A percentile compares a stretch with the other conserved stretches of the same genome.
phyloP scores from a whole-genome alignment of 257 asterid genomes.

The Gentiana macrophylla region DNA sequence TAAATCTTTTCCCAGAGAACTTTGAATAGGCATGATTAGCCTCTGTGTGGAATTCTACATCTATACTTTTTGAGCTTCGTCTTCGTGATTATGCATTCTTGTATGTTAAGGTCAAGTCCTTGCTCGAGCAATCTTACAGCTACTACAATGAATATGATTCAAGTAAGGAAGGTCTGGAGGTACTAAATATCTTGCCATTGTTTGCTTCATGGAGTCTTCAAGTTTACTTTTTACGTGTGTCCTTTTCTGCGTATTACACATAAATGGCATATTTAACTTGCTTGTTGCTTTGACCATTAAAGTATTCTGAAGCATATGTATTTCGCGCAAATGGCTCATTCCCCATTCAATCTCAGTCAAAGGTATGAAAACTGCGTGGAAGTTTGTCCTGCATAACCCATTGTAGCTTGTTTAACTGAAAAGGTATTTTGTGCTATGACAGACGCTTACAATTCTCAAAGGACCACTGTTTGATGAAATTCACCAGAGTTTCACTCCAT shows the following conservation, averaged over 20 bases:
- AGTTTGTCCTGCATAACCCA: slow-evolving; percentile 2
- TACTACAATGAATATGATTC: slow-evolving; percentile 65
- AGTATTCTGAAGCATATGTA: slow-evolving; percentile 86
- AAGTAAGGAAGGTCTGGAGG: slow-evolving; percentile 37
- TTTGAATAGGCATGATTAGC: too few species aligned
- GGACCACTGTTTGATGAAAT: slow-evolving; percentile 88
- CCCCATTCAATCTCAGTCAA: slow-evolving; percentile 29
- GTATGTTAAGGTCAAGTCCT: slow-evolving; percentile 42
- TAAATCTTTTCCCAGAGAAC: slow-evolving; percentile 8
- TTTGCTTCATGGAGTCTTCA: slow-evolving; percentile 3
- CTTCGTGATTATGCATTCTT: neutral
- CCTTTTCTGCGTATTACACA: neutral
- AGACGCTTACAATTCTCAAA: slow-evolving; percentile 51
- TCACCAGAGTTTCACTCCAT: slow-evolving; percentile 64
- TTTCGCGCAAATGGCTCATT: slow-evolving; percentile 75
- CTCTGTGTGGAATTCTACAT: neutral
- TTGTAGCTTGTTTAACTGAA: neutral
- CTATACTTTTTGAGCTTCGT: neutral
- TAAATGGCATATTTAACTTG: slow-evolving; percentile 3
- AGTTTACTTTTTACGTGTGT: neutral
- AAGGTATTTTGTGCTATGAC: slow-evolving; percentile 9
- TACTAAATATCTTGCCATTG: slow-evolving; percentile 14
- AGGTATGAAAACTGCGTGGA: slow-evolving; percentile 30
- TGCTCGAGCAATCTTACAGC: slow-evolving; percentile 71
- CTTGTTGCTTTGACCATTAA: slow-evolving; percentile 11